Conservation (phyloP, 176 grass and related monocot genomes). For the Miscanthus lutarioriparius region DNA sequence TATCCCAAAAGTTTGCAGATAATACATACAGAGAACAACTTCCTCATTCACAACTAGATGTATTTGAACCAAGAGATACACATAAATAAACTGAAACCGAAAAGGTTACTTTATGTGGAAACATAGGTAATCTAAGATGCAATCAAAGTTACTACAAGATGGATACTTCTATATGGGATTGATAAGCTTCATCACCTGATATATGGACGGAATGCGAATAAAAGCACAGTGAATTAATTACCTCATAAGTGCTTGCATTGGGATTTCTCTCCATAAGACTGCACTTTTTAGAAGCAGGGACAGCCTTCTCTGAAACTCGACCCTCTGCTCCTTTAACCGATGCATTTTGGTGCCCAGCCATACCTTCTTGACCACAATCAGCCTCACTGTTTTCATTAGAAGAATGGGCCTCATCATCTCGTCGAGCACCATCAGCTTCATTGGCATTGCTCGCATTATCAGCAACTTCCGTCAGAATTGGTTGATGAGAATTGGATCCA, state of each 20-base stretch:
- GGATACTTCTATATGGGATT: background rate
- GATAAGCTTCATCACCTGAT: background rate
- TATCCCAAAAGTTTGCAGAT: background rate
- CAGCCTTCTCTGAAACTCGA: constrained; percentile 2
- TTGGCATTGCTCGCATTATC: constrained; percentile 11
- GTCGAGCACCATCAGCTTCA: background rate
- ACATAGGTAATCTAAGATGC: constrained; percentile 1
- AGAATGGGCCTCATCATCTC: background rate
- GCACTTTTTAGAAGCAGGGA: constrained; percentile 14
- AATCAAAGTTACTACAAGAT: background rate
- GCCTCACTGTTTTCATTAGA: background rate
- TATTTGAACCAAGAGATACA: background rate
- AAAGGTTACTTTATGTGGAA: background rate
- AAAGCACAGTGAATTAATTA: background rate
- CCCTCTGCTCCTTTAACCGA: background rate
- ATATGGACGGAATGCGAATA: background rate
- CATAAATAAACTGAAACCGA: background rate
- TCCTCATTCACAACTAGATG: background rate
- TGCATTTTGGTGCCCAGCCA: background rate
- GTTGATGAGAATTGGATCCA: constrained; percentile 1
- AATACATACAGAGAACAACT: background rate
- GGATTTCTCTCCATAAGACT: constrained; percentile 36
- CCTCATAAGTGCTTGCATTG: constrained; percentile 28
- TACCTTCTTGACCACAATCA: background rate
- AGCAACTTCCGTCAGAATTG: background rate